These are phyloP conservation scores for Crepidotus variabilis DNA, from an alignment of 768 basidiomycete species.

Conservation along the genomic window DNA sequence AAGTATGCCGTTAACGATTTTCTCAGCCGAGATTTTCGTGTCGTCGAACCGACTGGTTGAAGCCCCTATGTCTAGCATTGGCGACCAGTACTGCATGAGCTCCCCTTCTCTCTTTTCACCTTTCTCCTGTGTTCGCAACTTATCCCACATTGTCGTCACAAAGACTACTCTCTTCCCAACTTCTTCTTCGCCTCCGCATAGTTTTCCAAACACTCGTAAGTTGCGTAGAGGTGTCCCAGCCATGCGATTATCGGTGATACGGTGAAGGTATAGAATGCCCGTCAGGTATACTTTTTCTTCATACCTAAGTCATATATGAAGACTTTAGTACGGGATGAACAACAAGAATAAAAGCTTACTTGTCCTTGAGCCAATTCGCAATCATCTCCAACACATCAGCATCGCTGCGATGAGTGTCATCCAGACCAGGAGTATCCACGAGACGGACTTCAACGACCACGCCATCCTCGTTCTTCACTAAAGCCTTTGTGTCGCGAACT, in stretches of 20 bases:
- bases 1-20: slow-evolving; percentile 11
- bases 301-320: neutral
- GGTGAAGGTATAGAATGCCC: slow-evolving; percentile 42
- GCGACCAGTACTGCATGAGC: slow-evolving; percentile 13
- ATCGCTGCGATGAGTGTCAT: slow-evolving; percentile 8
- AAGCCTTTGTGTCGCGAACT: neutral
- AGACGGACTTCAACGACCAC: slow-evolving; percentile 1
- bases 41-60: slow-evolving; percentile 9
- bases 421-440: slow-evolving; percentile 14
- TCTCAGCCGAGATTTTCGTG: slow-evolving; percentile 7
- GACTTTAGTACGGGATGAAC: neutral
- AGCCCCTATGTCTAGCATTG: slow-evolving; percentile 10
- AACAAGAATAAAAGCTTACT: neutral
- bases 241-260: slow-evolving; percentile 38
- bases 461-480: neutral
- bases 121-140: slow-evolving; percentile 3
- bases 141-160: slow-evolving; percentile 48
- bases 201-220: slow-evolving; percentile 39
- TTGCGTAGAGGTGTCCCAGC: slow-evolving; percentile 37
- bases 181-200: slow-evolving; percentile 36
- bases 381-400: slow-evolving; percentile 8
- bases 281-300: slow-evolving; percentile 8
- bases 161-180: slow-evolving; percentile 43
- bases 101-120: slow-evolving; percentile 7
- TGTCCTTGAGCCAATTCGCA: slow-evolving; percentile 9